These are phyloP conservation scores for Saitoella complicata DNA, from an alignment of 805 yeast species.

Conservation along the genomic window DNA sequence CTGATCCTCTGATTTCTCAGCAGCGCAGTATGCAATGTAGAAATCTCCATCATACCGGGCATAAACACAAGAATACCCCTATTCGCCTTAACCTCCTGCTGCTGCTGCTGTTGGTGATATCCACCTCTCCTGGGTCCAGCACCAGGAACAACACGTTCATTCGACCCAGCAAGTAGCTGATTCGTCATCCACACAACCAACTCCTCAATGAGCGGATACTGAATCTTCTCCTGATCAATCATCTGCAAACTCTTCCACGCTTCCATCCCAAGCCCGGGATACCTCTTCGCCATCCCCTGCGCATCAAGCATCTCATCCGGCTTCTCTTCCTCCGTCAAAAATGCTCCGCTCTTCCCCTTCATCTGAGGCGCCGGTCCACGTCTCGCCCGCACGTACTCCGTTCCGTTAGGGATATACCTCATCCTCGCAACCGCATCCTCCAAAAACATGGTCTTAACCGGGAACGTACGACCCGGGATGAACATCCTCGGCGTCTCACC, in stretches of 20 bases:
- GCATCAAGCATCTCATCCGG: no score
- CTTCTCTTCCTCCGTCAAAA: no score
- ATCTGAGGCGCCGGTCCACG: constrained; percentile 32
- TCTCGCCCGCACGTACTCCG: constrained; percentile 37
- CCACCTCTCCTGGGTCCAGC: no score
- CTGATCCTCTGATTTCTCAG: constrained; percentile 31
- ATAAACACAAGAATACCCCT: constrained; percentile 50
- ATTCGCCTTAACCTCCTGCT: not conserved
- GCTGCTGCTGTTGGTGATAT: constrained; percentile 39
- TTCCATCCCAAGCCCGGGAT: no score
- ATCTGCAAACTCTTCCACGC: constrained; percentile 67
- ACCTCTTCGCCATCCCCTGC: no score
- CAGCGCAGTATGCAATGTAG: constrained; percentile 38
- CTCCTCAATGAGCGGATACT: constrained; percentile 53
- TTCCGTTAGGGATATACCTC: constrained; percentile 17
- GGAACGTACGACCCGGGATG: constrained; percentile 86
- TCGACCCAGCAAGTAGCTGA: constrained; percentile 70
- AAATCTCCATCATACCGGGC: constrained; percentile 85
- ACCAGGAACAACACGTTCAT: no score
- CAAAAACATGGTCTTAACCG: constrained; percentile 61
- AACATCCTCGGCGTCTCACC: constrained; percentile 59
- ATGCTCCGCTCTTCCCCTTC: no score
- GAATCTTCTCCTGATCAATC: constrained; percentile 62
- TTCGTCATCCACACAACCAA: constrained; percentile 55
- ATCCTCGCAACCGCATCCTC: constrained; percentile 48